Percentiles rank a stretch among this genome's conserved stretches.
Conservation (phyloP, 345 rosid genomes). For the Rhizophora mangle region DNA sequence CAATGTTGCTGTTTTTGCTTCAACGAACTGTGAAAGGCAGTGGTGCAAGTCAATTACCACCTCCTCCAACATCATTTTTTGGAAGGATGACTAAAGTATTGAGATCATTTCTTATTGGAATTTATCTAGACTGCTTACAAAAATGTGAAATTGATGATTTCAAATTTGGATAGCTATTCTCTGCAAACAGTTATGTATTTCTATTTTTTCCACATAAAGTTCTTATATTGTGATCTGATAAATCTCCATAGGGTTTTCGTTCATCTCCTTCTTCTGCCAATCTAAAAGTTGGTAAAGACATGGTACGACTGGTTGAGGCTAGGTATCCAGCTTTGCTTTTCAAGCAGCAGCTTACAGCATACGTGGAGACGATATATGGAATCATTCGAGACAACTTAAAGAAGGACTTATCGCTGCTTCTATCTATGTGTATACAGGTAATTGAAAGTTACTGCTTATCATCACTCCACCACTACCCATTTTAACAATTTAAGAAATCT, state of each 20-base stretch:
- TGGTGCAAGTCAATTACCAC: constrained; percentile 59
- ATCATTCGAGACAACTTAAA: constrained; percentile 91
- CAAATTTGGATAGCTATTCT: neutral
- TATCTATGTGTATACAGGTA: constrained; percentile 89
- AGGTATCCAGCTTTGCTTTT: constrained; percentile 94
- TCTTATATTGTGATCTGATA: neutral
- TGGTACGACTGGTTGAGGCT: constrained; percentile 77
- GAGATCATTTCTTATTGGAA: neutral
- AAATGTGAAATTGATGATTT: neutral
- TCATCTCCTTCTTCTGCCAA: constrained; percentile 79
- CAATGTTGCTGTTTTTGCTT: constrained; percentile 33
- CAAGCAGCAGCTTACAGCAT: constrained; percentile 95
- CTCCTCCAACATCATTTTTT: constrained; percentile 79
- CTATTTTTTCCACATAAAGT: constrained; percentile 6
- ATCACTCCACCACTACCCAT: neutral
- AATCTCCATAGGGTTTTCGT: constrained; percentile 70
- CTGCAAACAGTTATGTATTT: neutral
- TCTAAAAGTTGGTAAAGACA: constrained; percentile 51
- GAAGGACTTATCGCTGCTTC: constrained; percentile 70
- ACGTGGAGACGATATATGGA: constrained; percentile 90
- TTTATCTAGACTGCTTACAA: neutral
- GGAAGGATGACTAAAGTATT: constrained; percentile 68
- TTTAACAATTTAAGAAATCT: neutral
- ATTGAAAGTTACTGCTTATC: neutral
- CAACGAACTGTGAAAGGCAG: constrained; percentile 20